Conservation (phyloP, 2,329 filamentous ascomycete genomes). For the Aspergillus caelatus region DNA sequence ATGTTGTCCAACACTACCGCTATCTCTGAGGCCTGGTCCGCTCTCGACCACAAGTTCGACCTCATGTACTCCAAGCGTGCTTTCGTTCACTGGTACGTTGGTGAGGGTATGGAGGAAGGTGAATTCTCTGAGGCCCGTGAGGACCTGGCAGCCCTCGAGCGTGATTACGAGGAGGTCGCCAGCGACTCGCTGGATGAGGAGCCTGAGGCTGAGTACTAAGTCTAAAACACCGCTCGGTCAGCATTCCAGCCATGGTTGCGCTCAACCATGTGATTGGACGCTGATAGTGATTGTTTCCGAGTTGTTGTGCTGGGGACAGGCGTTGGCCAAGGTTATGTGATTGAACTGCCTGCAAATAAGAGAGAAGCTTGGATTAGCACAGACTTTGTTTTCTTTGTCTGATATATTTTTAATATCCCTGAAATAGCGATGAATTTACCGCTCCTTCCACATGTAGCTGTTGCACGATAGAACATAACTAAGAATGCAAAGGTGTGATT, state of each 20-base stretch:
- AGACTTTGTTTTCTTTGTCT: slow-evolving; percentile 40
- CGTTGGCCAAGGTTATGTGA: slow-evolving; percentile 25
- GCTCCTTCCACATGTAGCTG: slow-evolving; percentile 30
- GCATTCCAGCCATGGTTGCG: slow-evolving; percentile 19
- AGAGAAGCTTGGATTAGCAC: slow-evolving; percentile 41
- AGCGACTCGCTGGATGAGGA: slow-evolving; percentile 90
- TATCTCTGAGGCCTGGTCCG: slow-evolving; percentile 97
- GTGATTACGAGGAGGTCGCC: slow-evolving; percentile 98
- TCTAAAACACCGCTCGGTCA: slow-evolving; percentile 7
- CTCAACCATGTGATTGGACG: slow-evolving; percentile 10
- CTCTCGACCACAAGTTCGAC: slow-evolving; percentile 96
- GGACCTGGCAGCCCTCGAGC: slow-evolving; percentile 95
- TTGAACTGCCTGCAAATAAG: slow-evolving; percentile 39
- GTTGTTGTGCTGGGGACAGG: slow-evolving; percentile 28
- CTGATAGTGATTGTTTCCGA: slow-evolving; percentile 24
- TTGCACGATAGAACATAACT: slow-evolving; percentile 19
- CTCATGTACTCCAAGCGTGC: slow-evolving; percentile 99
- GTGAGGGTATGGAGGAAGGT: slow-evolving; percentile 99
- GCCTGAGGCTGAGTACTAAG: slow-evolving; percentile 88
- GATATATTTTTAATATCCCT: slow-evolving; percentile 46
- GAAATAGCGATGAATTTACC: slow-evolving; percentile 42
- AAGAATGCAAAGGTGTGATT: slow-evolving; percentile 10
- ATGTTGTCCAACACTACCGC: slow-evolving; percentile 95
- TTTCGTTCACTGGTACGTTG: slow-evolving; percentile 99
- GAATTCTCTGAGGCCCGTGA: slow-evolving; percentile 99